A percentile compares a stretch with the other conserved stretches of the same genome.
phyloP scores from a whole-genome alignment of 2,329 filamentous ascomycete species.

The Aspergillus latus region DNA sequence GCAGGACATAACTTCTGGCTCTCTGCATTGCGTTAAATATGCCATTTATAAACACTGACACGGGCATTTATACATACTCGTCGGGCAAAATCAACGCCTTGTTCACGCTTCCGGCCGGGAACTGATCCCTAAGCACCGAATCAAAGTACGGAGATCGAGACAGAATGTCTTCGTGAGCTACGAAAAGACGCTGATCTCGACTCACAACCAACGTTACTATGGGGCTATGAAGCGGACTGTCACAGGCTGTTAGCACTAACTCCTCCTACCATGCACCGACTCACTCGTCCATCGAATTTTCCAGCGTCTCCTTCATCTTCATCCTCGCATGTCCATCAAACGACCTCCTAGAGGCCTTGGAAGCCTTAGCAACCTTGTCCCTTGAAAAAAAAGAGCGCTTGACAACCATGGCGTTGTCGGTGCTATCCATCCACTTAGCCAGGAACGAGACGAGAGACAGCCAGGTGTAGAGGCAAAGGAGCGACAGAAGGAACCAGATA shows the following conservation, averaged over 20 bases:
- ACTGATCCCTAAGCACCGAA: slow-evolving; percentile 68
- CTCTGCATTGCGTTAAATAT: slow-evolving; percentile 49
- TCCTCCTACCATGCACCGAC: slow-evolving; percentile 15
- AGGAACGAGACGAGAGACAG: slow-evolving; percentile 47
- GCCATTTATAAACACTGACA: background rate
- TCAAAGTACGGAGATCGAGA: slow-evolving; percentile 82
- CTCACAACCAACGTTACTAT: slow-evolving; percentile 88
- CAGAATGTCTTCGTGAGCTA: slow-evolving; percentile 90
- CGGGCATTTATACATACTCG: slow-evolving; percentile 40
- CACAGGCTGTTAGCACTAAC: slow-evolving; percentile 12
- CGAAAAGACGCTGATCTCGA: slow-evolving; percentile 82
- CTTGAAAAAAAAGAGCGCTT: slow-evolving; percentile 84
- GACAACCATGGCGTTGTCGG: slow-evolving; percentile 68
- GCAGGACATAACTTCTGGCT: slow-evolving; percentile 90
- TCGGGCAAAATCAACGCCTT: slow-evolving; percentile 76
- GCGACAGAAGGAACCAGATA: slow-evolving; percentile 34
- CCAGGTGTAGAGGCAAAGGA: slow-evolving; percentile 48
- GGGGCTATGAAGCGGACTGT: slow-evolving; percentile 60
- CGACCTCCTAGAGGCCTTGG: slow-evolving; percentile 73
- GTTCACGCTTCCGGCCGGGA: slow-evolving; percentile 68
- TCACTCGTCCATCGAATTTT: slow-evolving; percentile 52
- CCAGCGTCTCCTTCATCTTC: slow-evolving; percentile 83
- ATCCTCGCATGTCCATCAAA: slow-evolving; percentile 76
- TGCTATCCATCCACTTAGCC: slow-evolving; percentile 24
- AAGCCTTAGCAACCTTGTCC: slow-evolving; percentile 84